Base-by-base conservation (phyloP, 2,329 filamentous ascomycete species). In the Anisogramma anomala region DNA sequence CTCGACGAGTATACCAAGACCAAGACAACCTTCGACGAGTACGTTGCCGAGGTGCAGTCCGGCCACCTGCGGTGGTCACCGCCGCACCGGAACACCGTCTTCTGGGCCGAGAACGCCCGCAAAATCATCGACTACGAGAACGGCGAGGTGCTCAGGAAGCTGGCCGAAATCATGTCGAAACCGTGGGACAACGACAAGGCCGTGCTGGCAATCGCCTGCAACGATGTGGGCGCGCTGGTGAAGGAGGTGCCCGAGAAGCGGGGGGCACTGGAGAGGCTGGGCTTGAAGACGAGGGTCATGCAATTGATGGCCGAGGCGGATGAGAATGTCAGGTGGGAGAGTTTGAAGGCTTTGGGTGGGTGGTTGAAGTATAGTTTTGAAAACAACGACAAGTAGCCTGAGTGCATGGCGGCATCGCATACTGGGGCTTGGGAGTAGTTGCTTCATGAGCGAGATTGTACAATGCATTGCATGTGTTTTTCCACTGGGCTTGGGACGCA, bases 31-130 rank as follows among this genome's bases (percentile, higher is more conserved):
- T 79, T 94, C 46, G 86, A 93, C 49, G 87, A 94, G 56, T 94
- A 94, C 59, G 78, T 86, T 5, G 84, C 83, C 42, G 88, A 95
- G 63, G 73, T 95, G 37, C 74, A 83, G 53, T 80, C 84, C 2
- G 88, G 88, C 26, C 87, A 94, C 57, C 71, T 95, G 41, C 81
- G 86, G 55, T 95, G 88, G 88, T 91, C 84, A 4, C 88, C 88
- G 22, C 87, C 88, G 28, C 88, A 95, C 63, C 80, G 84, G 53
- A 89, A 82, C 65, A 72, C 79, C 33, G 75, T 80, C 5, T 95
- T 95, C 66, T 95, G 88, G 88, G 77, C 79, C 32, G 88, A 94
- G 53, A 94, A 95, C 53, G 84, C 88, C 6, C 78, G 83, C 44
- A 82, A 80, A 54, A 94, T 95, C 49, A 68, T 94, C 43, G 86